A percentile compares a stretch with the other conserved stretches of the same genome.
Conservation (phyloP, 164 flowering plant species). For the Aristolochia contorta region DNA sequence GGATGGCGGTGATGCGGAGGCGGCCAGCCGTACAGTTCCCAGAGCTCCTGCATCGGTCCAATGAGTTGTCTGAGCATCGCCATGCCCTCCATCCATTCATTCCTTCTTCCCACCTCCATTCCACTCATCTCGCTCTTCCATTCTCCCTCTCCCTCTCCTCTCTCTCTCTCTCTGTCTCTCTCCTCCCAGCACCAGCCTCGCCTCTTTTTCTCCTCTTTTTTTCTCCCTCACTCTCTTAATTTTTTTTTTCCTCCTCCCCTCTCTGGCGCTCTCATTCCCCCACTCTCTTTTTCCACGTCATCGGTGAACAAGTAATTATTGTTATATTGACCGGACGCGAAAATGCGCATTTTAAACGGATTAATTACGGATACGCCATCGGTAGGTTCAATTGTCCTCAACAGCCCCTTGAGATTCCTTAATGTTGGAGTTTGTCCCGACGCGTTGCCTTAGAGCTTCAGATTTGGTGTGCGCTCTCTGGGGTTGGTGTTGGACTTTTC, state of each 20-base stretch:
- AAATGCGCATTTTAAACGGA: background rate
- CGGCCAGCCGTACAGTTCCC: constrained; percentile 48
- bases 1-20: constrained; percentile 18
- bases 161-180: constrained; percentile 6
- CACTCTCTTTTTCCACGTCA: constrained; percentile 24
- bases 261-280: too few relatives aligned
- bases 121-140: constrained; percentile 2
- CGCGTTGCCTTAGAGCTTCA: too few relatives aligned
- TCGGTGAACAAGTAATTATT: constrained; percentile 13
- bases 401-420: background rate
- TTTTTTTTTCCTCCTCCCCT: background rate
- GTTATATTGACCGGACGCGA: constrained; percentile 8
- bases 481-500: too few relatives aligned
- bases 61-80: constrained; percentile 81
- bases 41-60: constrained; percentile 68
- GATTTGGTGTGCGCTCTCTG: too few relatives aligned
- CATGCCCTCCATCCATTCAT: constrained; percentile 45
- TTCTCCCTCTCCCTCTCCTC: constrained; percentile 3
- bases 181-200: too few relatives aligned
- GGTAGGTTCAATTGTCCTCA: background rate
- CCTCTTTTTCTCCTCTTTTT: constrained; percentile 11
- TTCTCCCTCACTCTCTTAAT: constrained; percentile 9
- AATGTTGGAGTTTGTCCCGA: too few relatives aligned
- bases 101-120: constrained; percentile 2
- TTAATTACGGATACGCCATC: constrained; percentile 4